These are phyloP conservation scores for Parathielavia appendiculata DNA, from an alignment of 495 filamentous ascomycete species.

Conservation along the genomic window DNA sequence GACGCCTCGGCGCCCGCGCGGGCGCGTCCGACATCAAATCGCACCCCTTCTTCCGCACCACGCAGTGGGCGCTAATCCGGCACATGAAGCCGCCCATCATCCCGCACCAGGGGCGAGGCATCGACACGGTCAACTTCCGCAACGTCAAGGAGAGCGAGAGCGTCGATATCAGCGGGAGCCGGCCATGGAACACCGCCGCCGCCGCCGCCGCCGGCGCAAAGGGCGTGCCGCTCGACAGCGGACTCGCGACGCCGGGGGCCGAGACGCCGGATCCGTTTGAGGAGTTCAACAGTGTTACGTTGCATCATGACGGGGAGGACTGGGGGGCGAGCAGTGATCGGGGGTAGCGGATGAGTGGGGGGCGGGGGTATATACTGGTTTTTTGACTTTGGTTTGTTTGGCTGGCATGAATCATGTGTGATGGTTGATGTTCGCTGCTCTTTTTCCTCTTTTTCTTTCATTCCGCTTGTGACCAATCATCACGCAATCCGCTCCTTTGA, in stretches of 20 bases:
- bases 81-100: constrained; percentile 99
- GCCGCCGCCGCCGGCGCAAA: constrained; percentile 23
- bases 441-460: background rate
- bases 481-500: background rate
- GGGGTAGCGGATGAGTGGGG: background rate
- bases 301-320: constrained; percentile 92
- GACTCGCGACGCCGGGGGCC: constrained; percentile 75
- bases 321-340: background rate
- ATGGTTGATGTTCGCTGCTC: background rate
- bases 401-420: background rate
- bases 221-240: constrained; percentile 80
- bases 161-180: constrained; percentile 77
- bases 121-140: constrained; percentile 93
- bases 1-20: constrained; percentile 87
- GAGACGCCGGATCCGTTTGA: constrained; percentile 93
- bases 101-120: constrained; percentile 82
- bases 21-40: constrained; percentile 95
- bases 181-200: constrained; percentile 34
- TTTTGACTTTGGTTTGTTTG: background rate
- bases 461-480: background rate
- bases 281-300: constrained; percentile 96
- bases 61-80: constrained; percentile 93
- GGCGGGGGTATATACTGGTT: background rate
- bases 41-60: constrained; percentile 92
- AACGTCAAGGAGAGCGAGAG: constrained; percentile 96